Base-by-base conservation (phyloP, 140 eudicot genomes). In the Cichorium intybus region DNA sequence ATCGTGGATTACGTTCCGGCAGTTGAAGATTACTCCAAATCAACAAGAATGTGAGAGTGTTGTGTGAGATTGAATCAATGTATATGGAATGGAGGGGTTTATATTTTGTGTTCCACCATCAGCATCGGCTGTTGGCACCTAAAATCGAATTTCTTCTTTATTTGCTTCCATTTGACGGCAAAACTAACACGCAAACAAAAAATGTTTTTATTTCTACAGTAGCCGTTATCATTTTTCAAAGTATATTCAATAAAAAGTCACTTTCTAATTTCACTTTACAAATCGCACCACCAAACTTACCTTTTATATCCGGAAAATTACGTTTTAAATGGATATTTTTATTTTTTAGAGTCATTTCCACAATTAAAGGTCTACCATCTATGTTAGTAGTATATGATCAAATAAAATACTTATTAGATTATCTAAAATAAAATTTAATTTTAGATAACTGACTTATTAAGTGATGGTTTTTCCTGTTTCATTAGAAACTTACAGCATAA, bases 121-220 rank as follows among this genome's bases (percentile, higher is more conserved):
- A 21, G 12, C 71, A 68, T 75, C 75, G 24, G 46, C 75, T 57
- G 80, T 75, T 75, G 80, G 80, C 62, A 60, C 70, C 75, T 67
- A 60, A 24, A 59, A 59, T 49, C 50, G 17, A 17, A 17, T 11
- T 43, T 56, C 46, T 37, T 43, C 6, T 11, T 64, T 24, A 21
- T 27, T 67, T 75, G 75, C 80, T 75, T 75, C 41, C 11, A 75
- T 51, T 67, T 75, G 69, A 75, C 68, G 70, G 60, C 59, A 75
- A 48, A 75, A 75, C 70, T 74, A 26, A 41, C 43, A 63, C 8
- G 39, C 67, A 9, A 37, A 35, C 11, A 23, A 15, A 37, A 45
- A 45, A 1, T 58, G 17, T 41, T 54, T 28, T 46, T 23, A 47
- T 17, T 45, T 34, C 31, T 56, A n/a, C 23, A 24, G 45, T 74